Conservation (phyloP, 192 early-diverging fungal species). For the Irineochytrium annulatum region DNA sequence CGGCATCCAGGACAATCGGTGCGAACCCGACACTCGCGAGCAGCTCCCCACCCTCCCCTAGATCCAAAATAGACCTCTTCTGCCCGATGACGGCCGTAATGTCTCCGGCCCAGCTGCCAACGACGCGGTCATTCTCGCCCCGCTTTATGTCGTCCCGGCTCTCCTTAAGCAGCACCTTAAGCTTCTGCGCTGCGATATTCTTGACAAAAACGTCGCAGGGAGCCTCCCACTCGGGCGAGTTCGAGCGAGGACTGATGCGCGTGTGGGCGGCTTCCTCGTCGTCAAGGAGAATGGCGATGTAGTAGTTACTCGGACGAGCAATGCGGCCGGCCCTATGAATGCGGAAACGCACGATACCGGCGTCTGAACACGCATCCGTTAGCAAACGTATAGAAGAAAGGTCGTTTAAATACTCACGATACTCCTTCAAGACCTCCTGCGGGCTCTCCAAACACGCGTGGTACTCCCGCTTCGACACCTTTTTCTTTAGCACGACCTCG, state of each 20-base stretch:
- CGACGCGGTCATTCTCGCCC: conserved; percentile 24
- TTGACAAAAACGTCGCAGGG: conserved; percentile 23
- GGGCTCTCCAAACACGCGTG: conserved; percentile 9
- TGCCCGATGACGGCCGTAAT: conserved; percentile 30
- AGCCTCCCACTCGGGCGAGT: conserved; percentile 29
- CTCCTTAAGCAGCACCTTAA: conserved; percentile 8
- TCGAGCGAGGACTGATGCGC: conserved; percentile 27
- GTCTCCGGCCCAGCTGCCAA: conserved; percentile 38
- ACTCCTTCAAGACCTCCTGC: conserved; percentile 3
- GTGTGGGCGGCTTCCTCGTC: conserved; percentile 33
- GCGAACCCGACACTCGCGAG: conserved; percentile 19
- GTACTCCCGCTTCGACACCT: too few relatives aligned
- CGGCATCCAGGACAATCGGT: conserved; percentile 32
- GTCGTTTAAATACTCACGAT: too few relatives aligned
- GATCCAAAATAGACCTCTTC: conserved; percentile 9
- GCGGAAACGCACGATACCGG: conserved; percentile 57
- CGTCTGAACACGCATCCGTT: conserved; percentile 7
- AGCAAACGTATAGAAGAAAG: too few relatives aligned
- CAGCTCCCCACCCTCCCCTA: conserved; percentile 12
- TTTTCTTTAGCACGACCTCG: too few relatives aligned
- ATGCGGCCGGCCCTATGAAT: conserved; percentile 40
- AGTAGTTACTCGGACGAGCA: conserved; percentile 16
- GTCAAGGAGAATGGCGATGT: conserved; percentile 47
- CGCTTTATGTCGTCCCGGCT: background rate
- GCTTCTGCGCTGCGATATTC: conserved; percentile 10